Conservation (phyloP, 208 protist genomes). For the Leishmania braziliensis region DNA sequence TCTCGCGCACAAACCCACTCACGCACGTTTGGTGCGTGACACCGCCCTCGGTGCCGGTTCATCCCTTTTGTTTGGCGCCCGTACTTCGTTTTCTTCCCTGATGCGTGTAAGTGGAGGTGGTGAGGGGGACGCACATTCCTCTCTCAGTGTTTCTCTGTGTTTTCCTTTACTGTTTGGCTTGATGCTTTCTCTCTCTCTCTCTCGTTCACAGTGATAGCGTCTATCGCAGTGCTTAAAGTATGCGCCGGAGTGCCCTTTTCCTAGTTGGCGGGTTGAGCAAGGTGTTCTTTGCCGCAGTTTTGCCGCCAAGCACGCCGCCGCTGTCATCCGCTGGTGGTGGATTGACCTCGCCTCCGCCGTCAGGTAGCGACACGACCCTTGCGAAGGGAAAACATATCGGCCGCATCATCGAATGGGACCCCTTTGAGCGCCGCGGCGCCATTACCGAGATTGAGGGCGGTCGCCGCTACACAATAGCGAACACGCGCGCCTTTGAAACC, state of each 20-base stretch:
- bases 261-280: slow-evolving; percentile 6
- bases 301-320: neutral
- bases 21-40: neutral
- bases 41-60: neutral
- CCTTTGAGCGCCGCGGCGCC: slow-evolving; percentile 73
- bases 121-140: neutral
- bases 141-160: neutral
- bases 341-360: neutral
- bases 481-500: slow-evolving; percentile 86
- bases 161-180: neutral
- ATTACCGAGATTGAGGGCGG: slow-evolving; percentile 59
- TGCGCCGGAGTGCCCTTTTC: slow-evolving; percentile 10
- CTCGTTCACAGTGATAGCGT: neutral
- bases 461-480: slow-evolving; percentile 61
- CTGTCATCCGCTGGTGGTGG: neutral
- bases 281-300: slow-evolving; percentile 3
- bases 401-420: slow-evolving; percentile 72
- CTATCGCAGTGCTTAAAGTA: neutral
- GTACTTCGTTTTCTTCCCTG: neutral
- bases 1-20: neutral
- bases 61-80: neutral
- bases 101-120: neutral
- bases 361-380: neutral
- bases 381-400: slow-evolving; percentile 24
- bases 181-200: neutral